Evolutionary conservation across 306 rosid genomes (phyloP).

Genomic region (Cicer pinnatifidum): DNA sequence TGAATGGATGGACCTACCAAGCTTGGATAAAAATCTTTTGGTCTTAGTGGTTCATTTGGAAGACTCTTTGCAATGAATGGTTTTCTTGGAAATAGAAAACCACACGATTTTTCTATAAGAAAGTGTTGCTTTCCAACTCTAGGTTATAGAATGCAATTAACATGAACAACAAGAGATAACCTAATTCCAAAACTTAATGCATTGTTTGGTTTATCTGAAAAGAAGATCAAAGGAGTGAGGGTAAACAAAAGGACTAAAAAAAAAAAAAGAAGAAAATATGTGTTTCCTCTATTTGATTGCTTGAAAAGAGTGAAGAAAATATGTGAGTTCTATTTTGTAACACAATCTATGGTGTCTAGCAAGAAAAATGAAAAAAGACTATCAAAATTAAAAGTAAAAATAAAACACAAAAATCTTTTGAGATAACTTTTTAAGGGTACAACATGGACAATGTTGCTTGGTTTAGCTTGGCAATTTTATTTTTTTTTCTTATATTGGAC

Average conservation of each 20-base stretch:
- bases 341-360: too few species aligned
- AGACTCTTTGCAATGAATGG: constrained; percentile 7
- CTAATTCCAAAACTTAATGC: constrained; percentile 34
- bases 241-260: background rate
- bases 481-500: background rate
- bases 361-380: background rate
- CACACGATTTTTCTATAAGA: constrained; percentile 9
- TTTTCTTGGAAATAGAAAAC: constrained; percentile 18
- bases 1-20: constrained; percentile 43
- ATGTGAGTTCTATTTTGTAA: too few species aligned
- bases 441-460: background rate
- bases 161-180: constrained; percentile 52
- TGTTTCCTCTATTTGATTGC: background rate
- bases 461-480: background rate
- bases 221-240: background rate
- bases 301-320: background rate
- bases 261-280: background rate
- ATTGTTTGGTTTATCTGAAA: background rate
- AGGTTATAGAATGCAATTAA: constrained; percentile 44
- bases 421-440: background rate
- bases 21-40: constrained; percentile 19
- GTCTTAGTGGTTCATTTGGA: constrained; percentile 25
- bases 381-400: background rate
- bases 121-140: constrained; percentile 31
- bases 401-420: background rate